Conservation (phyloP, 176 grass and related monocot species). For the Aegilops umbellulata region DNA sequence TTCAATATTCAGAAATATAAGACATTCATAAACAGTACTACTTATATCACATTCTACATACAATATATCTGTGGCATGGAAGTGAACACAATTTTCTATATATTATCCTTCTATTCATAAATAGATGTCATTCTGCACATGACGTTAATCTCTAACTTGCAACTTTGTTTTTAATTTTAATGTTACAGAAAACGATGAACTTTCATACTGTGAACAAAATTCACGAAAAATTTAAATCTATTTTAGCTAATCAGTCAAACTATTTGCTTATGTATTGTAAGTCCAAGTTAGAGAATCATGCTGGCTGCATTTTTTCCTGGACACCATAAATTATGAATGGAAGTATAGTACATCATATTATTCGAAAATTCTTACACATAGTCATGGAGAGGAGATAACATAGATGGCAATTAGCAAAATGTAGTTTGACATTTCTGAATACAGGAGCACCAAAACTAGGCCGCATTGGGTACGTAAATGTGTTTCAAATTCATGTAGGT, state of each 20-base stretch:
- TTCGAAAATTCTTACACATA: background rate
- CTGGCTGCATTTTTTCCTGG: background rate
- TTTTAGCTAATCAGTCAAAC: background rate
- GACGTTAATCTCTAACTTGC: background rate
- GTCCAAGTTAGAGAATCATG: background rate
- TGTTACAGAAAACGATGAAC: background rate
- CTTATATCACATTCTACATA: background rate
- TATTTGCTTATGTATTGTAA: background rate
- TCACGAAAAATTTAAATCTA: too few species aligned
- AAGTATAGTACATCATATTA: background rate
- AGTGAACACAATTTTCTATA: background rate
- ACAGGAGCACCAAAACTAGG: background rate
- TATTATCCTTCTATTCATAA: background rate
- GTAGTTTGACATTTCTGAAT: background rate
- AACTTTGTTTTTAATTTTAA: background rate
- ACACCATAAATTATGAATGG: background rate
- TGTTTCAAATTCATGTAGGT: background rate
- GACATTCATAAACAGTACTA: background rate
- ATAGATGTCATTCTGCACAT: background rate
- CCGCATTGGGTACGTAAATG: background rate
- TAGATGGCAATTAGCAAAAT: background rate
- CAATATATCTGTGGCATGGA: background rate
- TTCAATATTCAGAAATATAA: background rate
- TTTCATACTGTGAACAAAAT: background rate
- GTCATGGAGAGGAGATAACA: background rate